phyloP scores from a whole-genome alignment of 2,329 filamentous ascomycete genomes.

The Fusarium incarnatum region DNA sequence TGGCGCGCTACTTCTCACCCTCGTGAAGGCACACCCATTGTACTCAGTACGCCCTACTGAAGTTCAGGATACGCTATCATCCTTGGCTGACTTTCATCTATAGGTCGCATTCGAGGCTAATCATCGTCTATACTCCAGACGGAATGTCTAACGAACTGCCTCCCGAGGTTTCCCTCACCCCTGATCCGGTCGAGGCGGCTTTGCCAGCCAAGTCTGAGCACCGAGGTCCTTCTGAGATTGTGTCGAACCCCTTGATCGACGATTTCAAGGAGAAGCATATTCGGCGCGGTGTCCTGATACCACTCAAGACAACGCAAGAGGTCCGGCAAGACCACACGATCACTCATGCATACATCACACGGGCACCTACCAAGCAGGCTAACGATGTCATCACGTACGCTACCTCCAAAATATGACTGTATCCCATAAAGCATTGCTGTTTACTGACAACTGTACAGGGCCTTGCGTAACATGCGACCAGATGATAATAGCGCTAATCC shows the following conservation, averaged over 20 bases:
- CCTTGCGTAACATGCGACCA: constrained; percentile 67
- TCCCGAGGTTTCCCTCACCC: constrained; percentile 16
- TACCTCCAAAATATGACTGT: neutral
- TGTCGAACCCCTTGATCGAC: constrained; percentile 55
- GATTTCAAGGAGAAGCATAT: constrained; percentile 52
- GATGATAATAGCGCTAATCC: constrained; percentile 70
- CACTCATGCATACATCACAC: constrained; percentile 75
- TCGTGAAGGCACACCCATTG: neutral
- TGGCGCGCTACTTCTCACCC: constrained; percentile 1
- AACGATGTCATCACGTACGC: constrained; percentile 79
- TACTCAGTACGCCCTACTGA: constrained; percentile 9
- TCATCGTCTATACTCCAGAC: neutral
- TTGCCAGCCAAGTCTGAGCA: constrained; percentile 36
- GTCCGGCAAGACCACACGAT: constrained; percentile 68
- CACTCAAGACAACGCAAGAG: constrained; percentile 73
- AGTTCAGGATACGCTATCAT: neutral
- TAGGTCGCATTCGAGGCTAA: neutral
- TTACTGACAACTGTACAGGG: constrained; percentile 53
- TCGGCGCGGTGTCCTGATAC: constrained; percentile 65
- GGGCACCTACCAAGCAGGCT: constrained; percentile 77
- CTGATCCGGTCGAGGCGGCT: constrained; percentile 17
- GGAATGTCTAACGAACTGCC: constrained; percentile 33
- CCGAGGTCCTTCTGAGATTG: constrained; percentile 40
- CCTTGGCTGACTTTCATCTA: neutral
- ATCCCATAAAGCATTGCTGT: neutral